Conservation (phyloP, 148 eudicot genomes). For the Diospyros lotus region DNA sequence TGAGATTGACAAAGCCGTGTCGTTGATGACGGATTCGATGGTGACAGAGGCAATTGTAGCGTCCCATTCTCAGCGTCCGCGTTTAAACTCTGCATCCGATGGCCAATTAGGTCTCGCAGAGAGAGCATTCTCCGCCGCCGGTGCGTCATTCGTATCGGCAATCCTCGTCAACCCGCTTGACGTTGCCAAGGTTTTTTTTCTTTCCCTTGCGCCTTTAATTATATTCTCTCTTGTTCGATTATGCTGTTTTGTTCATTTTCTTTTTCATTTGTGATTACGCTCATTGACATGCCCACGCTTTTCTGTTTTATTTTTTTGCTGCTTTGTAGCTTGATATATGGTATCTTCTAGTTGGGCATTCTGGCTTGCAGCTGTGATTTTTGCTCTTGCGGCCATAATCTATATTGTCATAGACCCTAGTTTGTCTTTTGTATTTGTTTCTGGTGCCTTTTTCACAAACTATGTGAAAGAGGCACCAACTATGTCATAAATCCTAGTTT, state of each 20-base stretch:
- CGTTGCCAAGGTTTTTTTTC: slow-evolving; percentile 68
- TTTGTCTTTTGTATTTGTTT: no score
- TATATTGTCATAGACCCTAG: no score
- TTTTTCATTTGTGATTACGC: not conserved
- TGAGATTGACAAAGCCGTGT: slow-evolving; percentile 14
- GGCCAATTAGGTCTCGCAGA: slow-evolving; percentile 41
- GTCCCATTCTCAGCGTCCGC: slow-evolving; percentile 10
- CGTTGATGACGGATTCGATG: slow-evolving; percentile 27
- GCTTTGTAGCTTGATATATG: no score
- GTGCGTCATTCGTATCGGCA: slow-evolving; percentile 87
- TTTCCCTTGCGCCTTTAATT: not conserved
- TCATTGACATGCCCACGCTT: not conserved
- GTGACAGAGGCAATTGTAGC: slow-evolving; percentile 16
- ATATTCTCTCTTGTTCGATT: not conserved
- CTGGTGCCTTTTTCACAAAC: no score
- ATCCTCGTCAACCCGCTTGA: slow-evolving; percentile 92
- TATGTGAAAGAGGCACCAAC: no score
- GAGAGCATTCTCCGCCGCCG: slow-evolving; percentile 87
- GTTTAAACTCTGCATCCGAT: slow-evolving; percentile 19
- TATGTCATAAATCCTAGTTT: no score
- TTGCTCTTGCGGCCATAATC: no score
- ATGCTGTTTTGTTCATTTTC: not conserved
- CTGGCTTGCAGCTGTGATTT: not conserved
- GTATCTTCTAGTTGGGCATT: not conserved
- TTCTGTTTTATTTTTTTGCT: no score